Percentiles rank a stretch among this genome's conserved stretches.
Evolutionary conservation across 352 stramenopile species (phyloP).

Genomic region (Pythium grandisporangium): DNA sequence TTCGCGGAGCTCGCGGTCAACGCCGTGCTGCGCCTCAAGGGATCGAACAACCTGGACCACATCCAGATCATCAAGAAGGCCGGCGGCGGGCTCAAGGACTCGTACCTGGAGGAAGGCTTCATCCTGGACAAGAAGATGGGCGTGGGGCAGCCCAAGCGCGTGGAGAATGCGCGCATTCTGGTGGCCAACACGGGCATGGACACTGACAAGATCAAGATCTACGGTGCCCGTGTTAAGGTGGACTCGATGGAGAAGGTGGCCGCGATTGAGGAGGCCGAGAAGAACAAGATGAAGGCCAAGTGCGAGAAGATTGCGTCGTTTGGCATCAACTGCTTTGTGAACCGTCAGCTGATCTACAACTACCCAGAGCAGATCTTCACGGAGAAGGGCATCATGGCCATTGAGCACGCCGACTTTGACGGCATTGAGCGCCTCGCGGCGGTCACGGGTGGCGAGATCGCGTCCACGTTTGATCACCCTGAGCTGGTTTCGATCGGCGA

Average conservation of each 20-base stretch:
- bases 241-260: conserved; percentile 99
- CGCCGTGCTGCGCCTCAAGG: conserved; percentile 94
- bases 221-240: conserved; percentile 95
- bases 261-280: conserved; percentile 98
- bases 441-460: conserved; percentile 94
- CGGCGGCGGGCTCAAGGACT: conserved; percentile 94
- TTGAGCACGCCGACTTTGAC: conserved; percentile 99
- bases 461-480: conserved; percentile 97
- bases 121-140: conserved; percentile 96
- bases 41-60: conserved; percentile 95
- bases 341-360: conserved; percentile 99
- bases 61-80: conserved; percentile 99
- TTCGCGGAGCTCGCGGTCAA: conserved; percentile 95
- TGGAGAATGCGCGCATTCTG: conserved; percentile 98
- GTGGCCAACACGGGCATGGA: conserved; percentile 99
- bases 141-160: conserved; percentile 91
- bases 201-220: conserved; percentile 99
- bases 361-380: conserved; percentile 99
- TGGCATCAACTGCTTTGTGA: conserved; percentile 99
- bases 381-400: conserved; percentile 97
- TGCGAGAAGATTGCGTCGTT: conserved; percentile 97
- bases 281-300: conserved; percentile 98
- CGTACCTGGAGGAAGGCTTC: conserved; percentile 98
- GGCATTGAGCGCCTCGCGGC: conserved; percentile 97
- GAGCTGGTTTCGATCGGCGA: conserved; percentile 95